Evolutionary conservation across 345 rosid genomes (phyloP).

Genomic region (Conringia planisiliqua): DNA sequence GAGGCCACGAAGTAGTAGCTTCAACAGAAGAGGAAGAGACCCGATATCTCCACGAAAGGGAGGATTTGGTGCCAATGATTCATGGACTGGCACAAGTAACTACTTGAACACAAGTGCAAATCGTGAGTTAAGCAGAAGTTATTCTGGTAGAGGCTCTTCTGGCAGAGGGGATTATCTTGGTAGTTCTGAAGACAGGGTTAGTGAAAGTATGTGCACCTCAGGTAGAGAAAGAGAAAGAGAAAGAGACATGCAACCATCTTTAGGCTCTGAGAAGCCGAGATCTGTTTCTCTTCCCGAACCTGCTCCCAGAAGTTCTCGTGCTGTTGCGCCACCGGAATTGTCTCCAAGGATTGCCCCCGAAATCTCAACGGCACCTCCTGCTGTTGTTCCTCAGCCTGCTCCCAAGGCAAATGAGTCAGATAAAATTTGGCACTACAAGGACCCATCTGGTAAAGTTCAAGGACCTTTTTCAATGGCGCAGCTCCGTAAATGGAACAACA

Average conservation of each 20-base stretch:
- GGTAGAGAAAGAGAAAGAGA: conserved; percentile 56
- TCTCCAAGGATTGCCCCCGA: conserved; percentile 46
- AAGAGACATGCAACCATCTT: conserved; percentile 48
- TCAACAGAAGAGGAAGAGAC: conserved; percentile 70
- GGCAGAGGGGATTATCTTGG: conserved; percentile 56
- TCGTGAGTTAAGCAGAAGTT: conserved; percentile 63
- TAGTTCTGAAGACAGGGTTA: conserved; percentile 48
- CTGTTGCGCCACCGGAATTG: conserved; percentile 41
- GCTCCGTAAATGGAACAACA: conserved; percentile 91
- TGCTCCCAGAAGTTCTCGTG: conserved; percentile 36
- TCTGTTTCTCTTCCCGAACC: conserved; percentile 42
- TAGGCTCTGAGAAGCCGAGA: conserved; percentile 59
- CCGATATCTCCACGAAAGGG: conserved; percentile 76
- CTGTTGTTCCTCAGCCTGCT: conserved; percentile 38
- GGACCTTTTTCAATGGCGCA: conserved; percentile 96
- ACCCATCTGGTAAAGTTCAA: conserved; percentile 93
- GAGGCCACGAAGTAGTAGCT: conserved; percentile 62
- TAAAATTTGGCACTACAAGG: conserved; percentile 89
- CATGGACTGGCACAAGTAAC: conserved; percentile 64
- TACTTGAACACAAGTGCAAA: conserved; percentile 41
- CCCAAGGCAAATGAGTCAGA: conserved; percentile 67
- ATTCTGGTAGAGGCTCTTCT: conserved; percentile 54
- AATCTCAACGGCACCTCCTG: conserved; percentile 39
- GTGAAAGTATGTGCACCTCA: conserved; percentile 54
- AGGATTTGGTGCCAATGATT: conserved; percentile 53